Evolutionary conservation across 163 green algal genomes (phyloP), one percentile per base, ranked within the genome.

Genomic region (Scenedesmus sp.): DNA sequence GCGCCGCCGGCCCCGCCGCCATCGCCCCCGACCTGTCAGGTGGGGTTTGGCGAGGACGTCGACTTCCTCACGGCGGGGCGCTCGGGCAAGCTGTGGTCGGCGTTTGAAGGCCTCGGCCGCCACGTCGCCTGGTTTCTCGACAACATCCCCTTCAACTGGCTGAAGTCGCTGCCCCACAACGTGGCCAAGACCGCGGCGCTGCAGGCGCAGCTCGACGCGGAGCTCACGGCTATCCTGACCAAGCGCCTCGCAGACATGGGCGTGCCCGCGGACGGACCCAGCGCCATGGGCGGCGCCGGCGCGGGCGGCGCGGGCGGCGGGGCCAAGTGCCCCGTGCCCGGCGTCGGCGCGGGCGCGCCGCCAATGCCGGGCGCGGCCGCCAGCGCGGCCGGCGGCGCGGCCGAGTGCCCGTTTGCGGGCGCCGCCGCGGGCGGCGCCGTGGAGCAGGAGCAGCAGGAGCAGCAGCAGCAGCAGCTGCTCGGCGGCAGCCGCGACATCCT

Each of bases 1-100:
- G n/a, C n/a, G n/a, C n/a, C n/a, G n/a, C n/a, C n/a, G n/a, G n/a
- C n/a, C n/a, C n/a, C n/a, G n/a, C n/a, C n/a, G n/a, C n/a, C n/a
- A n/a, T n/a, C n/a, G n/a, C n/a, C n/a, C n/a, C n/a, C n/a, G n/a
- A n/a, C n/a, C n/a, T n/a, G n/a, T n/a, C n/a, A n/a, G 62, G 74
- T 83, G 33, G 75, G 75, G 18, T 83, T 83, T 83, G 75, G 75
- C 33, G 75, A 83, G 57, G 51, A 63, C 17, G 36, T 63, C 18
- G 31, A 71, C 42, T 71, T 83, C 20, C 31, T 83, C 28, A 20
- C 18, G 9, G 54, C 28, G 0, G 64, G 54, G 20, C 22, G 42
- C 24, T 4, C 20, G 4, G 53, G 47, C 42, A 28, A 39, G 44
- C 67, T 83, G 22, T 83, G 48, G 44, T 20, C 24, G 0, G 53